These are phyloP conservation scores for Xylariaceae sp. DNA, from an alignment of 2,329 filamentous ascomycete genomes.

Conservation along the genomic window DNA sequence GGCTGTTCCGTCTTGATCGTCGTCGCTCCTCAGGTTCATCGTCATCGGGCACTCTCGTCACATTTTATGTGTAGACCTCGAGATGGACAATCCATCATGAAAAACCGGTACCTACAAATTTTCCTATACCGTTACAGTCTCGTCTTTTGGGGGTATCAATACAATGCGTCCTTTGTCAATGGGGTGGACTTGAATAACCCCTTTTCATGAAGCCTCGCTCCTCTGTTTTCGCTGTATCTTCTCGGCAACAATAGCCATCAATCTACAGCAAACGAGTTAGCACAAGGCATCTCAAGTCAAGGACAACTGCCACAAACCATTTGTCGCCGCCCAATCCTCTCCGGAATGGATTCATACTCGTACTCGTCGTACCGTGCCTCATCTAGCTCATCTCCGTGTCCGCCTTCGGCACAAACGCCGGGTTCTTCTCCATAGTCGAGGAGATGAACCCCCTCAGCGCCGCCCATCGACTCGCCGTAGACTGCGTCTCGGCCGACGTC, in stretches of 20 bases:
- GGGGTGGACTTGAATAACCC: neutral
- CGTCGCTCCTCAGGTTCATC: too few species aligned
- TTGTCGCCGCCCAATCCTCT: slow-evolving; percentile 2
- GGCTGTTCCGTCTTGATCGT: too few species aligned
- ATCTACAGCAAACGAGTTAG: slow-evolving; percentile 2
- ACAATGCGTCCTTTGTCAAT: neutral
- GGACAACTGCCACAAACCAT: neutral
- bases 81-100: too few species aligned
- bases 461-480: slow-evolving; percentile 64
- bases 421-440: slow-evolving; percentile 82
- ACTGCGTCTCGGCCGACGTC: slow-evolving; percentile 17
- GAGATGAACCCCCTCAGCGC: slow-evolving; percentile 80
- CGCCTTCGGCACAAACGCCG: slow-evolving; percentile 55
- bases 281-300: neutral
- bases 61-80: too few species aligned
- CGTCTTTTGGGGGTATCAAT: neutral
- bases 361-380: neutral
- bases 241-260: neutral
- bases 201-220: neutral
- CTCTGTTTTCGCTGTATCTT: neutral
- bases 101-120: neutral
- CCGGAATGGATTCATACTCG: neutral
- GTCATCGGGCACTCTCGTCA: too few species aligned
- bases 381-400: slow-evolving; percentile 20
- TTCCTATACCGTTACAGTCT: neutral